Percentiles rank a stretch among this genome's conserved stretches.
Evolutionary conservation across 768 basidiomycete species (phyloP).

Genomic region (Russula brevipes): DNA sequence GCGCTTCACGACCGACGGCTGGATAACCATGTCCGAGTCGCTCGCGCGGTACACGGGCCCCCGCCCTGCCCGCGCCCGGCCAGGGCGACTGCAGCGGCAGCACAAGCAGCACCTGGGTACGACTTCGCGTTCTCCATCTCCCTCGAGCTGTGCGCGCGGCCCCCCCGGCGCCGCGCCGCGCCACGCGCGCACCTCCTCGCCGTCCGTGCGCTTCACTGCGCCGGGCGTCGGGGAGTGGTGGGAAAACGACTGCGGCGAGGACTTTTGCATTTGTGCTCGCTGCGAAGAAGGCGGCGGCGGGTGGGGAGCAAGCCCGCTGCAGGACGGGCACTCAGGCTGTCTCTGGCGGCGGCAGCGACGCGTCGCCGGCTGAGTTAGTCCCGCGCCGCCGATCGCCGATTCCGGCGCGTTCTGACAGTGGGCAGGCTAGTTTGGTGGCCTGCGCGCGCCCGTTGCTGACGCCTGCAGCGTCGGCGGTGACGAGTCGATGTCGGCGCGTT

Average conservation of each 20-base stretch:
- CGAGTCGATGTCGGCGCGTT: not conserved
- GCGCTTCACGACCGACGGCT: constrained; percentile 48
- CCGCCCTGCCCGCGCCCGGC: not conserved
- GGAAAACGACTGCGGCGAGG: constrained; percentile 14
- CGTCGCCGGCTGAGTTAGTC: too few species aligned
- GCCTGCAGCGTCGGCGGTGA: not conserved
- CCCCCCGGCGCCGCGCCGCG: not conserved
- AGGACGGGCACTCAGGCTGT: too few species aligned
- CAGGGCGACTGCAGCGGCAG: too few species aligned
- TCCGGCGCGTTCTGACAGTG: too few species aligned
- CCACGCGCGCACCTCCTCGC: not conserved
- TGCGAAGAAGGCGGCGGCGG: too few species aligned
- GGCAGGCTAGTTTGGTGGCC: not conserved
- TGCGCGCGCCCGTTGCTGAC: not conserved
- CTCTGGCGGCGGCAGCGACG: too few species aligned
- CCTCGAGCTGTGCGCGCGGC: not conserved
- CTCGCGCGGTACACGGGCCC: not conserved
- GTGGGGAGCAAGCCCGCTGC: too few species aligned
- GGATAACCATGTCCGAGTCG: constrained; percentile 48
- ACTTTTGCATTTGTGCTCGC: constrained; percentile 3
- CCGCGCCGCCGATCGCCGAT: too few species aligned
- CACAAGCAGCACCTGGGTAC: constrained; percentile 1
- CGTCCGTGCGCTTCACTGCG: not conserved
- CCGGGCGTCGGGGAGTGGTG: constrained; percentile 13
- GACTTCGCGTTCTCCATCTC: constrained; percentile 11